phyloP scores from a whole-genome alignment of 2,329 filamentous ascomycete species.

The Thielaviopsis populi region DNA sequence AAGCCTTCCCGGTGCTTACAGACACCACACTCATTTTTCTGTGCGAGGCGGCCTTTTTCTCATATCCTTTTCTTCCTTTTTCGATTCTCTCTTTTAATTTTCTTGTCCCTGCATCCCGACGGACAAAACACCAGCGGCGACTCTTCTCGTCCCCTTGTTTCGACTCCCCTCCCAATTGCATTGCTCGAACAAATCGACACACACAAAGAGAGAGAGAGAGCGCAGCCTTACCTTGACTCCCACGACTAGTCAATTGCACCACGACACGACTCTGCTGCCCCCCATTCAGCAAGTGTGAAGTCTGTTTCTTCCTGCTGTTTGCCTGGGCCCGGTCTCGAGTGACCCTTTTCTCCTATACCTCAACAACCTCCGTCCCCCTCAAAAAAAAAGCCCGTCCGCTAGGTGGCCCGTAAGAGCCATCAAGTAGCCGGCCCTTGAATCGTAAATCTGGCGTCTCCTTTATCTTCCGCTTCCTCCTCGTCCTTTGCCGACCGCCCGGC shows the following conservation, averaged over 20 bases:
- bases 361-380: slow-evolving; percentile 17
- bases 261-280: neutral
- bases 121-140: neutral
- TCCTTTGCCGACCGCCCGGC: slow-evolving; percentile 36
- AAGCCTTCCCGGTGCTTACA: neutral
- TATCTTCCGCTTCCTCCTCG: slow-evolving; percentile 33
- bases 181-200: neutral
- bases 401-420: slow-evolving; percentile 16
- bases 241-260: neutral
- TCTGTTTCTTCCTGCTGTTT: neutral
- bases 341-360: neutral
- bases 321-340: neutral
- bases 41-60: neutral
- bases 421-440: slow-evolving; percentile 16
- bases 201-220: neutral
- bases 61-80: neutral
- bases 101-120: neutral
- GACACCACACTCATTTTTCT: neutral
- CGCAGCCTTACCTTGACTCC: neutral
- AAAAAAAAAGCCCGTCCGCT: slow-evolving; percentile 16
- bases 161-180: neutral
- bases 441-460: slow-evolving; percentile 20
- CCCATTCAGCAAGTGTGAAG: neutral
- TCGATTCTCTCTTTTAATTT: neutral
- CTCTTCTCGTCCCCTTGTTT: no score